phyloP scores from a whole-genome alignment of 345 rosid genomes.

The Populus simonii region DNA sequence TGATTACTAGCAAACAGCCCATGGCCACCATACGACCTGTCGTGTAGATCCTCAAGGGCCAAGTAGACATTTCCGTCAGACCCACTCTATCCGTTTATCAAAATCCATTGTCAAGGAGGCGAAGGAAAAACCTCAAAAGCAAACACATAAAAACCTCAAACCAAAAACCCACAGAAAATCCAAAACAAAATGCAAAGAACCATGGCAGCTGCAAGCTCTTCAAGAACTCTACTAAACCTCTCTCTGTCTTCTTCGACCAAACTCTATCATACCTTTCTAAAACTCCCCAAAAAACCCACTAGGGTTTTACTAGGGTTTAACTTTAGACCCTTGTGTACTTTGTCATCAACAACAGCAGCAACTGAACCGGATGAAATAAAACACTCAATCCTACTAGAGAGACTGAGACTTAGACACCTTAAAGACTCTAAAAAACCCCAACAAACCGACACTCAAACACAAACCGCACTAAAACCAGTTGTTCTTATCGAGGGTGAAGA shows the following conservation, averaged over 20 bases:
- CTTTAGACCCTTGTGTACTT: constrained; percentile 44
- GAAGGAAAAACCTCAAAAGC: background rate
- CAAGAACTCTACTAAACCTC: constrained; percentile 15
- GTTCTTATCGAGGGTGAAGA: constrained; percentile 22
- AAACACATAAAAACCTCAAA: background rate
- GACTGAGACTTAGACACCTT: constrained; percentile 68
- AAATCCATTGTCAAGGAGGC: too few relatives aligned
- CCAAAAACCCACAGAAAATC: background rate
- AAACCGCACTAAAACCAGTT: background rate
- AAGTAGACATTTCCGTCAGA: too few relatives aligned
- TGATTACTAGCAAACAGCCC: too few relatives aligned
- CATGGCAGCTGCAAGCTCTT: constrained; percentile 23
- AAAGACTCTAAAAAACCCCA: constrained; percentile 46
- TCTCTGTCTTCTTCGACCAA: constrained; percentile 12
- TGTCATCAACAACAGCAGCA: constrained; percentile 26
- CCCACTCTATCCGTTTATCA: background rate
- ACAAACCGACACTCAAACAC: constrained; percentile 24
- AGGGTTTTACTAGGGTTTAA: constrained; percentile 48
- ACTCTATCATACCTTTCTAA: constrained; percentile 14
- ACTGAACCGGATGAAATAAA: constrained; percentile 35
- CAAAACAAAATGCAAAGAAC: constrained; percentile 2
- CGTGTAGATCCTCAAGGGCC: too few relatives aligned
- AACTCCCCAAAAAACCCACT: constrained; percentile 38
- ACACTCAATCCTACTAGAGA: constrained; percentile 76
- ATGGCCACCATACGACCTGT: too few relatives aligned